Evolutionary conservation across 495 filamentous ascomycete genomes (phyloP).

Genomic region (Tricharina praecox): DNA sequence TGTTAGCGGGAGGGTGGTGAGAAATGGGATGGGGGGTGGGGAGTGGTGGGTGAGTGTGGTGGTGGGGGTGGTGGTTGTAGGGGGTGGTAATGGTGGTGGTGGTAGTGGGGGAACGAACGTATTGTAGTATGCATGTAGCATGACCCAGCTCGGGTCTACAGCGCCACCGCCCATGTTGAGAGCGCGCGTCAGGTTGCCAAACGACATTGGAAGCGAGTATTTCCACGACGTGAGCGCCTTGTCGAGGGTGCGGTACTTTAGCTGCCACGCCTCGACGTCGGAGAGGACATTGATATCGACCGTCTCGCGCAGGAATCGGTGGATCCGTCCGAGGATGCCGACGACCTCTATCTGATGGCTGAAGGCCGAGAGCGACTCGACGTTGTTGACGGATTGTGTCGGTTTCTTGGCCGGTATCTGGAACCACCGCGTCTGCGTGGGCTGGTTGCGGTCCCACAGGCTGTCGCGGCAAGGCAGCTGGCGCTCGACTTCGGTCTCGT

Average conservation of each 20-base stretch:
- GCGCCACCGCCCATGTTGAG: conserved; percentile 43
- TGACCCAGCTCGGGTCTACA: conserved; percentile 44
- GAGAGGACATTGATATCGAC: conserved; percentile 70
- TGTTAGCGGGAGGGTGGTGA: too few relatives aligned
- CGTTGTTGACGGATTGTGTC: conserved; percentile 32
- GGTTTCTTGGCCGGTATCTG: conserved; percentile 29
- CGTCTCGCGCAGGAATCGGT: conserved; percentile 68
- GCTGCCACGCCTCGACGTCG: conserved; percentile 78
- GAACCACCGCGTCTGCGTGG: conserved; percentile 73
- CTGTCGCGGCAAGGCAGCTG: conserved; percentile 74
- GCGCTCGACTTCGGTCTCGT: conserved; percentile 75
- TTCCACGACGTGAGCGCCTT: conserved; percentile 64
- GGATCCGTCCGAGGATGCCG: conserved; percentile 68
- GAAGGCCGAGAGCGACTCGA: conserved; percentile 71
- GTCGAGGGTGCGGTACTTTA: conserved; percentile 68
- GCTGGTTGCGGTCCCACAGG: conserved; percentile 64
- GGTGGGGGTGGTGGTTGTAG: too few relatives aligned
- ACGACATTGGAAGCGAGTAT: conserved; percentile 62
- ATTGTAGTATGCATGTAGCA: conserved; percentile 69
- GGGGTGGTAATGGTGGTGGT: too few relatives aligned
- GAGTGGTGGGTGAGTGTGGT: too few relatives aligned
- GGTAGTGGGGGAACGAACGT: conserved; percentile 36
- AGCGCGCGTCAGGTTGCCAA: conserved; percentile 57
- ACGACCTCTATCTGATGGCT: conserved; percentile 75
- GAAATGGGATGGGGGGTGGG: too few relatives aligned